Conservation (phyloP, 2,329 filamentous ascomycete genomes). For the Fusarium avenaceum region DNA sequence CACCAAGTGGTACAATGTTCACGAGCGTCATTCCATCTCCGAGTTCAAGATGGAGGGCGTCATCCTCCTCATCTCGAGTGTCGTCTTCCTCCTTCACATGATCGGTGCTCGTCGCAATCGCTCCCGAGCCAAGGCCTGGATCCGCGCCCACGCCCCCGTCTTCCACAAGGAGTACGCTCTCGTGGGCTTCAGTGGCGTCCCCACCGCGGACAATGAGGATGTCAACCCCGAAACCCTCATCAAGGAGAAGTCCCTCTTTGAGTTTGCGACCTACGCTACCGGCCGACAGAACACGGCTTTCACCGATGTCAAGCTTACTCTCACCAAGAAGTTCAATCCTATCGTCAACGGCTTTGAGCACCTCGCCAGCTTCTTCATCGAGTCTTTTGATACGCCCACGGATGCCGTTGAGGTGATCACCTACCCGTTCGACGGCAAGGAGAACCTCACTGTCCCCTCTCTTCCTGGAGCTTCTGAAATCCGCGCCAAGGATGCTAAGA, state of each 20-base stretch:
- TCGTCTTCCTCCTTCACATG: constrained; percentile 84
- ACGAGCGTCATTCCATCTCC: constrained; percentile 85
- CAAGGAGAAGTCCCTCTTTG: constrained; percentile 88
- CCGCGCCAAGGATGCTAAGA: constrained; percentile 70
- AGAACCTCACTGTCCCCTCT: constrained; percentile 80
- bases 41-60: constrained; percentile 92
- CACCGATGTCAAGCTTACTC: constrained; percentile 83
- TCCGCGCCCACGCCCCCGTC: constrained; percentile 77
- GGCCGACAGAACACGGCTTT: constrained; percentile 95
- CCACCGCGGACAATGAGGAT: constrained; percentile 59
- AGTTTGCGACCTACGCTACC: constrained; percentile 89
- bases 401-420: constrained; percentile 83
- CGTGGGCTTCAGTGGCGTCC: constrained; percentile 80
- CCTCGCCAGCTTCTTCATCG: constrained; percentile 81
- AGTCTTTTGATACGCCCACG: constrained; percentile 75
- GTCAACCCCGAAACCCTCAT: constrained; percentile 65
- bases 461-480: constrained; percentile 69
- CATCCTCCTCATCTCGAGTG: constrained; percentile 79
- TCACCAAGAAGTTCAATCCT: constrained; percentile 91
- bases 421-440: constrained; percentile 94
- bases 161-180: constrained; percentile 86
- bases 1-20: constrained; percentile 96
- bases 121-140: constrained; percentile 84
- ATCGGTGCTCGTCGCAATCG: constrained; percentile 86
- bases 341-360: constrained; percentile 72